Evolutionary conservation across 306 rosid species (phyloP).

Genomic region (peach (Prunus persica)): Prunus_persica_NCBIv2 NC_034013.1:18068501-18069000

Average conservation of each 20-base stretch:
- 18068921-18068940: background rate
- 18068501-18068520: background rate
- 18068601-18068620: constrained; percentile 37
- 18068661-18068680: background rate
- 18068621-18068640: constrained; percentile 26
- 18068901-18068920: background rate
- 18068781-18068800: constrained; percentile 16
- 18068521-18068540: constrained; percentile 4
- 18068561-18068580: constrained; percentile 37
- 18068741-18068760: background rate
- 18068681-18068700: background rate
- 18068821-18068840: constrained; percentile 4
- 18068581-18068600: constrained; percentile 45
- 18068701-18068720: background rate
- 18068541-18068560: background rate
- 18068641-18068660: constrained; percentile 17
- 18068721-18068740: background rate
- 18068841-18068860: constrained; percentile 24
- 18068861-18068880: constrained; percentile 19
- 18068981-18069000: background rate
- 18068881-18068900: constrained; percentile 1
- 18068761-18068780: background rate
- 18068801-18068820: constrained; percentile 15
- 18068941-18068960: background rate
- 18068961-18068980: background rate